Conservation (phyloP, 176 grass and related monocot genomes). For the Ensete ventricosum region DNA sequence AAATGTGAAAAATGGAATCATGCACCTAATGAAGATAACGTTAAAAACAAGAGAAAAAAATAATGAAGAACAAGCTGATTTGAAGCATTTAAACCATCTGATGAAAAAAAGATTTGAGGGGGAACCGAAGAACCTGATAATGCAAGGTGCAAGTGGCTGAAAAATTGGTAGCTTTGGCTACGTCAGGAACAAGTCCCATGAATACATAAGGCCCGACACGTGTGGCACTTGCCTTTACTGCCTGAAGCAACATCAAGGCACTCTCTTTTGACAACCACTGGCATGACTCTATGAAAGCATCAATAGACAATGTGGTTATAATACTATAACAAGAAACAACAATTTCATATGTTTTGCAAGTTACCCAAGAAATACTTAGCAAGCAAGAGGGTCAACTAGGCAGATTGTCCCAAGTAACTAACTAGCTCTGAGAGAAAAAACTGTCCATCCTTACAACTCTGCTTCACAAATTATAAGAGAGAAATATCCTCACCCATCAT, state of each 20-base stretch:
- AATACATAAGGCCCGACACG: slow-evolving; percentile 55
- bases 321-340: not conserved
- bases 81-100: not conserved
- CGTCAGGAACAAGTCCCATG: slow-evolving; percentile 34
- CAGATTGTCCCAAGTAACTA: not conserved
- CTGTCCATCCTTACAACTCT: no score
- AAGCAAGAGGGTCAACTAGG: not conserved
- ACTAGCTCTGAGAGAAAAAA: not conserved
- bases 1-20: not conserved
- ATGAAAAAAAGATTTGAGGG: not conserved
- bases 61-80: not conserved
- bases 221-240: slow-evolving; percentile 26
- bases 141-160: slow-evolving; percentile 16
- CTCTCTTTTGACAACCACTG: slow-evolving; percentile 61
- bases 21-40: not conserved
- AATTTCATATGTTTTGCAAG: not conserved
- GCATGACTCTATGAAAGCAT: slow-evolving; percentile 40
- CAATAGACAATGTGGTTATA: not conserved
- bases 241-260: slow-evolving; percentile 35
- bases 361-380: not conserved
- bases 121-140: slow-evolving; percentile 46
- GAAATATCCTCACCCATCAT: no score
- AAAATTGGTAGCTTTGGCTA: slow-evolving; percentile 21
- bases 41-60: not conserved
- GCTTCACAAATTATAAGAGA: no score